Percentiles rank a stretch among this genome's conserved stretches.
Evolutionary conservation across 306 rosid genomes (phyloP).

Genomic region (Sicyos edulis): DNA sequence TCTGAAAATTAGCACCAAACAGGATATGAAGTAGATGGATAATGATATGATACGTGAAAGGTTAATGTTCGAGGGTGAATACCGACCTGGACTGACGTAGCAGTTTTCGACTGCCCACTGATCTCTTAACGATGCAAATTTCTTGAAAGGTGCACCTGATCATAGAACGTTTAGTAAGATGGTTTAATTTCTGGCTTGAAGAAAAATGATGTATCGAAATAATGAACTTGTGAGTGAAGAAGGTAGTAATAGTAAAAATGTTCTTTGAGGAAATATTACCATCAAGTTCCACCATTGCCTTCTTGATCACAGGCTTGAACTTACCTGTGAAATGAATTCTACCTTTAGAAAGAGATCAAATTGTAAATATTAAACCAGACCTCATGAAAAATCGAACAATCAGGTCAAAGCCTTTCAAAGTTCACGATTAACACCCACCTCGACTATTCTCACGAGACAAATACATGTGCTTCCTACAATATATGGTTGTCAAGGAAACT

Average conservation of each 20-base stretch:
- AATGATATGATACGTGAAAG: background rate
- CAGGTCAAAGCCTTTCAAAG: background rate
- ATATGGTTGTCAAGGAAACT: too few species aligned
- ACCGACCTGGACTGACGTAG: constrained; percentile 84
- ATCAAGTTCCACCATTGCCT: constrained; percentile 99
- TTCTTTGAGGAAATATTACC: constrained; percentile 36
- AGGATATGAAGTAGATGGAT: background rate
- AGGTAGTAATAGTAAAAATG: background rate
- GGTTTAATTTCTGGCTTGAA: background rate
- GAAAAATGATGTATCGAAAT: background rate
- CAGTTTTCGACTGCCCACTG: constrained; percentile 85
- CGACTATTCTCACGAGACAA: too few species aligned
- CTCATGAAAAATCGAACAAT: background rate
- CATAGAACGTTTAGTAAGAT: background rate
- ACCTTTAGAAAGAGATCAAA: constrained; percentile 8
- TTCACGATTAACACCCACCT: background rate
- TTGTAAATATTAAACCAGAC: background rate
- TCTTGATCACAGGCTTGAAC: constrained; percentile 98
- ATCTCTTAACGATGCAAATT: constrained; percentile 66
- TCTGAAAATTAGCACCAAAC: background rate
- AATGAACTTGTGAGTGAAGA: background rate
- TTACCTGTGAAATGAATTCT: constrained; percentile 45
- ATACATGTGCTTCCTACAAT: too few species aligned
- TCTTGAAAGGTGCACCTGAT: constrained; percentile 90
- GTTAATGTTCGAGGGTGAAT: background rate